Conservation (phyloP, 345 rosid genomes). For the Citrus medica region DNA sequence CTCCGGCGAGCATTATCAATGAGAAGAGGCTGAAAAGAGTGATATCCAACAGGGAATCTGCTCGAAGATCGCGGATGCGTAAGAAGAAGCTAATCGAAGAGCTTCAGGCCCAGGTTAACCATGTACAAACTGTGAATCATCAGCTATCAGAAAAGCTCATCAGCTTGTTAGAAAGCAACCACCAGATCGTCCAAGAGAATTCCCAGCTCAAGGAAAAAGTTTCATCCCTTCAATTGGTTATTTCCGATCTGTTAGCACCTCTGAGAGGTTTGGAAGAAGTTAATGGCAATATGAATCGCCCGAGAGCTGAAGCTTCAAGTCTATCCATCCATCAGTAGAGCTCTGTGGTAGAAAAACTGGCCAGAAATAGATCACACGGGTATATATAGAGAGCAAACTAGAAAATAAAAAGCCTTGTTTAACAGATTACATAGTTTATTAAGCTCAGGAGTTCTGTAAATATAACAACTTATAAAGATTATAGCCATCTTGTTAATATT, state of each 20-base stretch:
- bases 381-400: not conserved
- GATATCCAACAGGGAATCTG: conserved; percentile 78
- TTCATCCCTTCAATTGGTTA: conserved; percentile 52
- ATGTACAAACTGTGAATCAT: conserved; percentile 47
- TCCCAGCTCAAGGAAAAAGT: conserved; percentile 67
- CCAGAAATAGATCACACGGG: not conserved
- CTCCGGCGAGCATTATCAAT: conserved; percentile 15
- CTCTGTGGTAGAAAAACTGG: not conserved
- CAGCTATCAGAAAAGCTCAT: conserved; percentile 70
- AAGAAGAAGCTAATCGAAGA: conserved; percentile 79
- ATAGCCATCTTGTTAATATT: not conserved
- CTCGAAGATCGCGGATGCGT: conserved; percentile 63
- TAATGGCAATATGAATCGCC: conserved; percentile 19
- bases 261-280: conserved; percentile 32
- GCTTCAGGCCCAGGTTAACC: conserved; percentile 63
- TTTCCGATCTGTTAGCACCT: conserved; percentile 51
- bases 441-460: not conserved
- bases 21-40: conserved; percentile 67
- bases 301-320: conserved; percentile 37
- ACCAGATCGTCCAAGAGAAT: conserved; percentile 67
- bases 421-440: not conserved
- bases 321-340: conserved; percentile 18
- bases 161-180: conserved; percentile 58
- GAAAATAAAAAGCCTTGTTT: not conserved
- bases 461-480: not conserved